These are phyloP conservation scores for Amborella trichopoda DNA, from an alignment of 164 flowering plant species.

Conservation along the genomic window DNA sequence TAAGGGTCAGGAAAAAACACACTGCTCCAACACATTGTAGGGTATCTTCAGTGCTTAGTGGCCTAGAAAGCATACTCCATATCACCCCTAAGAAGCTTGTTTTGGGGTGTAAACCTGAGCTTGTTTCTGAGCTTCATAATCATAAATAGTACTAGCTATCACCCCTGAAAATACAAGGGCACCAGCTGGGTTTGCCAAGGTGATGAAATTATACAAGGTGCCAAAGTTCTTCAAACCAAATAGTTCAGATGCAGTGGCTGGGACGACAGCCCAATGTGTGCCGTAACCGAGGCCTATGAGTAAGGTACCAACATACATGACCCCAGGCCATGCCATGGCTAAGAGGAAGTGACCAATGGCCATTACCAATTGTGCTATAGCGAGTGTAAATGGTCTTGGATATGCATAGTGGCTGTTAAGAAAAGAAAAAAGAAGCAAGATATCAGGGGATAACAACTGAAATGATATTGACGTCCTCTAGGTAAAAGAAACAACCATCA, in stretches of 20 bases:
- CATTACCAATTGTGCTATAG: slow-evolving; percentile 30
- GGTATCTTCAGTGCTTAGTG: slow-evolving; percentile 6
- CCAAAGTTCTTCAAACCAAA: slow-evolving; percentile 55
- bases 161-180: slow-evolving; percentile 37
- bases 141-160: slow-evolving; percentile 46
- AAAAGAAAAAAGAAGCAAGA: too few species aligned
- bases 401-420: slow-evolving; percentile 32
- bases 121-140: slow-evolving; percentile 35
- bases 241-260: slow-evolving; percentile 46
- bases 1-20: slow-evolving; percentile 34
- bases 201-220: slow-evolving; percentile 41
- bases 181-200: slow-evolving; percentile 33
- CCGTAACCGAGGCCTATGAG: slow-evolving; percentile 46
- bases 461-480: too few species aligned
- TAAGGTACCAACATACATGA: slow-evolving; percentile 28
- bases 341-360: slow-evolving; percentile 30
- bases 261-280: slow-evolving; percentile 48
- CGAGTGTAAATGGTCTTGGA: slow-evolving; percentile 49
- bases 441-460: too few species aligned
- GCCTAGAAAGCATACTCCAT: background rate
- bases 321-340: slow-evolving; percentile 38
- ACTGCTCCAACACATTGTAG: slow-evolving; percentile 25
- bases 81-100: background rate
- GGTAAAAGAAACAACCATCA: too few species aligned
- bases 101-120: slow-evolving; percentile 4